Base-by-base conservation (phyloP, 345 rosid genomes). In the Erysimum cheiranthoides region DNA sequence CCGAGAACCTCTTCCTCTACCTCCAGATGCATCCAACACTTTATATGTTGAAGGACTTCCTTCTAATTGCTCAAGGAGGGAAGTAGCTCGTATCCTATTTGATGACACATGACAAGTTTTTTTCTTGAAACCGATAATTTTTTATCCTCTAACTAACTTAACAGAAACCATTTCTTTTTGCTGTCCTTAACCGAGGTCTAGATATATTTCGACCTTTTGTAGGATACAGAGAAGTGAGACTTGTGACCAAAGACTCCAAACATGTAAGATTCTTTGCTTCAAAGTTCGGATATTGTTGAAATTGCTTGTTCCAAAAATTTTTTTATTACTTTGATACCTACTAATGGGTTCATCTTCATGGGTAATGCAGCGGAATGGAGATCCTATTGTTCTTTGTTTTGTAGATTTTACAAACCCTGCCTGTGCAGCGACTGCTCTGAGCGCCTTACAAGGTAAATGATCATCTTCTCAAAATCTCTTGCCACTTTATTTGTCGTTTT, bases 181-280 rank as follows among this genome's bases (percentile, higher is more conserved):
- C 38, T 62, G 68, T 82, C 85, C 86, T 82, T 89, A 58, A 82
- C 79, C 36, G 32, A 28, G 5, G 61, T 76, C 35, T 76, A 93
- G 98, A 93, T 84, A 93, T 93, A 47, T 93, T 89, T 81, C 92
- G 93, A 71, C 97, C 93, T 65, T 93, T 88, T 79, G 92, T 93
- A 64, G 98, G 98, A 66, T 93, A 89, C 60, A 93, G 88, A 79
- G 95, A 89, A 84, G 93, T 89, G 64, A 85, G 98, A 83, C 87
- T 93, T 58, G 93, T 89, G 74, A 89, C 80, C 78, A 93, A 93
- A 82, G 98, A 90, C 66, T 86, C 92, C 39, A 86, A 85, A 73
- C 92, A 85, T 60, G 97, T 89, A 80, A 85, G 90, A 6, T 58
- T 69, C 16, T 18, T 12, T 21, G 46, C 25, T 53, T 53, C 25